Evolutionary conservation across 208 protist genomes (phyloP), one percentile per base, ranked within the genome.

Genomic region (Eutreptiella sp.): DNA sequence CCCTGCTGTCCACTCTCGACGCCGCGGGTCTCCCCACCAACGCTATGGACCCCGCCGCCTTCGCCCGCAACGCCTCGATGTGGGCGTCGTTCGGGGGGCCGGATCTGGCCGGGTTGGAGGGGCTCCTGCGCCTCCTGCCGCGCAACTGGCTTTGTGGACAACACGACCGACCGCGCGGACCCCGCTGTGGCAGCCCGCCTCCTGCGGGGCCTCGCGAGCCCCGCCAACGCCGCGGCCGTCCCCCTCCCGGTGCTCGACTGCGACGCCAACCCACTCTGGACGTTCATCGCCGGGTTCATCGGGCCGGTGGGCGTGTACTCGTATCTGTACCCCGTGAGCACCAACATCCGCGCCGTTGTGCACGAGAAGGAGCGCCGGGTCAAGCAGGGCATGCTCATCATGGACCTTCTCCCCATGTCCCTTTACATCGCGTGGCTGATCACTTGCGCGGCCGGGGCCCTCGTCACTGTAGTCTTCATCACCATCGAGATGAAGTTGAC

Each of bases 351-450:
- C 57, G 60, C 72, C 35, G 79, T 90, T 50, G 82, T 87, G 26
- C 68, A 80, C 43, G 84, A 90, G 68, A 90, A 90, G 73, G 54
- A 75, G 24, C 60, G 70, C 34, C 69, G 76, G 34, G 79, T 88
- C 63, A 79, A 81, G 27, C 81, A 87, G 66, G 73, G 76, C 33
- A 90, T 90, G 84, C 71, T 86, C 34, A 86, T 90, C 67, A 90
- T 90, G 84, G 84, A 81, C 31, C 68, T 90, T 42, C 74, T 79
- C 38, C 81, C 68, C 46, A 76, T 69, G 1, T 84, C 73, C 61
- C 62, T 85, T 61, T 77, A 80, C 38, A 41, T 71, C 32, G 77
- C 80, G 19, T 90, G 84, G 84, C 84, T 76, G 70, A 55, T 63
- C 19, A 75, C 73, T 26, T 71, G 75, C 24, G 53, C 83, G 23